A percentile compares a stretch with the other conserved stretches of the same genome.
phyloP scores from a whole-genome alignment of 2,329 filamentous ascomycete species.

The Clonostachys sp. region DNA sequence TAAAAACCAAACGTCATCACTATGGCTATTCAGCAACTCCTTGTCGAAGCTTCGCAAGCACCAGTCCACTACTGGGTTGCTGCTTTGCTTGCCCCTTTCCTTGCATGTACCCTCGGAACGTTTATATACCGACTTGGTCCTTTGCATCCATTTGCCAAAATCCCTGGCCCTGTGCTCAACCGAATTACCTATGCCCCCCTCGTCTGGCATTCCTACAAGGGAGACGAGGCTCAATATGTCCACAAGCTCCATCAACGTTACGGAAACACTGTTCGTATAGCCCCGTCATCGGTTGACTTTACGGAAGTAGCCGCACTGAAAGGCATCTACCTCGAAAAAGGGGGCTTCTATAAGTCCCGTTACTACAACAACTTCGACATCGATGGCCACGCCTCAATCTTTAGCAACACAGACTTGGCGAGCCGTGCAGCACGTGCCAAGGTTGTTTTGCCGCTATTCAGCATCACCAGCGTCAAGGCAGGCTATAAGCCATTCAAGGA shows the following conservation, averaged over 20 bases:
- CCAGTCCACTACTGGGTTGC: too few relatives aligned
- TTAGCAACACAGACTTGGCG: slow-evolving; percentile 35
- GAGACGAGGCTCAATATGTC: slow-evolving; percentile 4
- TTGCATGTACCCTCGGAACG: too few relatives aligned
- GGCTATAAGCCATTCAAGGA: slow-evolving; percentile 33
- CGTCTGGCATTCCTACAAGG: slow-evolving; percentile 4
- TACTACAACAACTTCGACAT: slow-evolving; percentile 54
- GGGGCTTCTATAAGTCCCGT: slow-evolving; percentile 46
- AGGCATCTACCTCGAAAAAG: slow-evolving; percentile 43
- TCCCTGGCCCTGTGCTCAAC: slow-evolving; percentile 4
- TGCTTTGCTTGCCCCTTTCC: too few relatives aligned
- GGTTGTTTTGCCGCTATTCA: slow-evolving; percentile 43
- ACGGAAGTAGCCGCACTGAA: slow-evolving; percentile 36
- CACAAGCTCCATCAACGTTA: slow-evolving; percentile 21
- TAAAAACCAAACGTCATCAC: too few relatives aligned
- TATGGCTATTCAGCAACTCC: too few relatives aligned
- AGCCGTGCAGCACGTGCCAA: slow-evolving; percentile 39
- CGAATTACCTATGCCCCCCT: slow-evolving; percentile 3
- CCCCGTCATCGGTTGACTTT: slow-evolving; percentile 31
- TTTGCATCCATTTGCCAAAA: too few relatives aligned
- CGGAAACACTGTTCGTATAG: slow-evolving; percentile 26
- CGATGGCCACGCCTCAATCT: slow-evolving; percentile 49
- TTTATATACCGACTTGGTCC: too few relatives aligned
- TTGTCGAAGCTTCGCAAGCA: too few relatives aligned
- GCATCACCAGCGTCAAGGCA: slow-evolving; percentile 35